Percentiles rank a stretch among this genome's conserved stretches.
Evolutionary conservation across 1,139 yeast species (phyloP).

Genomic region (Citeromyces hawaiiensis): DNA sequence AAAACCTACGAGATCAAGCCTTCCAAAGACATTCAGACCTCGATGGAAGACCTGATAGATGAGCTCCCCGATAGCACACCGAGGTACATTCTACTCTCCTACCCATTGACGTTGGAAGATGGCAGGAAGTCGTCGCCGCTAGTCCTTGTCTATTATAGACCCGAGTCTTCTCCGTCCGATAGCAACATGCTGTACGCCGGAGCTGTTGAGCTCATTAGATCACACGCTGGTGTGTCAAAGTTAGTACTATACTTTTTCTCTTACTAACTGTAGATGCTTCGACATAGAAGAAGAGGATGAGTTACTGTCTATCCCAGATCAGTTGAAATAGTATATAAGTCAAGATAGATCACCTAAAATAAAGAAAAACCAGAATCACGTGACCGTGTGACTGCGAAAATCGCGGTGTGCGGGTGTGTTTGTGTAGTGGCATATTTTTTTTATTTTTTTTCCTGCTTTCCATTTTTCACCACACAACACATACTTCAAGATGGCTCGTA

Average conservation of each 20-base stretch:
- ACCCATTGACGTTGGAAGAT: slow-evolving; percentile 55
- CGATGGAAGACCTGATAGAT: slow-evolving; percentile 51
- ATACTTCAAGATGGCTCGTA: slow-evolving; percentile 38
- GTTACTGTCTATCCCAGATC: slow-evolving; percentile 1
- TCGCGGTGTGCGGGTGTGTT: not conserved
- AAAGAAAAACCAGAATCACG: too few species aligned
- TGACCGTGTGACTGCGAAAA: not conserved
- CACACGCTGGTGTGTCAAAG: slow-evolving; percentile 65
- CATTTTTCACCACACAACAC: slow-evolving; percentile 2
- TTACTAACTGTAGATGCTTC: not conserved
- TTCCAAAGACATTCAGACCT: slow-evolving; percentile 28
- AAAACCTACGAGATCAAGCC: slow-evolving; percentile 38
- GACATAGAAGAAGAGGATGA: slow-evolving; percentile 3
- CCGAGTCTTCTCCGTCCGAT: slow-evolving; percentile 71
- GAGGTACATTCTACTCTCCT: slow-evolving; percentile 62
- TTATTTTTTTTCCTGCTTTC: not conserved
- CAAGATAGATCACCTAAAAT: not conserved
- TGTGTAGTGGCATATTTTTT: not conserved
- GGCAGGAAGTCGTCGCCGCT: slow-evolving; percentile 67
- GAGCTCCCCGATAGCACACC: slow-evolving; percentile 78
- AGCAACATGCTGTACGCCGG: slow-evolving; percentile 83
- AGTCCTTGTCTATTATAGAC: slow-evolving; percentile 74
- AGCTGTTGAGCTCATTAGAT: slow-evolving; percentile 68
- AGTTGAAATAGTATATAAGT: not conserved
- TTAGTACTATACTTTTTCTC: slow-evolving; percentile 17